Base-by-base conservation (phyloP, 2,329 filamentous ascomycete genomes). In the Neonectria faginata region DNA sequence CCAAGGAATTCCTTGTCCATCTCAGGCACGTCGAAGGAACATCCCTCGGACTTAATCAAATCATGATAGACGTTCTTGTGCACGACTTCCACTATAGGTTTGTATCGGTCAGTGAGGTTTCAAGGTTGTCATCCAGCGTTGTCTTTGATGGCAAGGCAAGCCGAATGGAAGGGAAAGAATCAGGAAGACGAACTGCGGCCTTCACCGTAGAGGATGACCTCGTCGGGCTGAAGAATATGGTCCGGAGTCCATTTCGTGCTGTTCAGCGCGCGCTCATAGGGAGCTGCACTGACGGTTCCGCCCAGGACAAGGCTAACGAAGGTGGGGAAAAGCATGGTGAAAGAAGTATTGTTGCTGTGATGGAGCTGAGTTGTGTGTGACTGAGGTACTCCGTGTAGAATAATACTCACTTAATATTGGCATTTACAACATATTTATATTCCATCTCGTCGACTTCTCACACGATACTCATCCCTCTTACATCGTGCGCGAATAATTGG, bases 121-220 rank as follows among this genome's bases (percentile, higher is more conserved):
- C 33, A 20, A 20, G n/a, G 41, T 2, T 20, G 7, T n/a, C 7
- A 20, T 20, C 41, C 9, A n/a, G 7, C 11, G n/a, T 2, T 18
- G 41, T 20, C 41, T 10, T 11, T 9, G 16, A 44, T n/a, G 3
- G 2, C 39, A 9, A n/a, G 39, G 10, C 39, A 20, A 4, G 1
- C 7, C 4, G 2, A 54, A 29, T 3, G 14, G 12, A 29, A 27
- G 27, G 9, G 12, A n/a, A 48, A 48, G 8, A 47, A 29, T 7
- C 5, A 25, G 54, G 11, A 16, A 22, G 29, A 47, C 42, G 16
- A n/a, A 57, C 54, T 57, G 29, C 54, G 42, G 5, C 42, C 39
- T 7, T 57, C 42, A 22, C 54, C 54, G 5, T 67, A 69, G 18
- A 69, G 67, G 4, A 69, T 69, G 1, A 69, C 67, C 39, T 69